Conservation (phyloP, 179 eudicot genomes). For the Carnegiea gigantea region DNA sequence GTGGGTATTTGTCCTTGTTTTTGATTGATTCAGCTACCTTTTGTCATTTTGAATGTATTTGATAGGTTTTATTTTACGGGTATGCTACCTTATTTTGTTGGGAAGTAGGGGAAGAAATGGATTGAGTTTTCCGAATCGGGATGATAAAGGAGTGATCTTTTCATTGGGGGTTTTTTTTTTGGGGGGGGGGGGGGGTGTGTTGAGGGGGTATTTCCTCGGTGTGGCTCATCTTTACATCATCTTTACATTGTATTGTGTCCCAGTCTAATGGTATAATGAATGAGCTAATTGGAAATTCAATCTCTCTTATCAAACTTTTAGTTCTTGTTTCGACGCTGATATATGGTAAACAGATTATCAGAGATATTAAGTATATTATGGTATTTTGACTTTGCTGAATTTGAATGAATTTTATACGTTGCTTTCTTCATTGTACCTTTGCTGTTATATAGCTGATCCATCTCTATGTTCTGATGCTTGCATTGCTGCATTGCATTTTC, state of each 20-base stretch:
- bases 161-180: neutral
- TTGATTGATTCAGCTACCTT: slow-evolving; percentile 15
- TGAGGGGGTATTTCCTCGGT: too few relatives aligned
- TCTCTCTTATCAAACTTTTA: neutral
- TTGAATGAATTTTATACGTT: neutral
- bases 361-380: neutral
- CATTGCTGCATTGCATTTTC: neutral
- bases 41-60: too few relatives aligned
- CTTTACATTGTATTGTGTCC: too few relatives aligned
- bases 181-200: neutral
- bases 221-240: too few relatives aligned
- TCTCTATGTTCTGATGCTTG: neutral
- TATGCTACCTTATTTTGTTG: neutral
- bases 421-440: neutral
- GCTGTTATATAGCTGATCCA: neutral
- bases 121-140: slow-evolving; percentile 1
- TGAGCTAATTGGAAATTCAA: neutral
- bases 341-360: neutral
- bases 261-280: neutral
- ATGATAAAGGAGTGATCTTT: slow-evolving; percentile 2
- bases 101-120: neutral
- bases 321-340: neutral
- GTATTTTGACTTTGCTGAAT: slow-evolving; percentile 6
- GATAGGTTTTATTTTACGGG: neutral
- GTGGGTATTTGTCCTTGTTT: slow-evolving; percentile 13